These are phyloP conservation scores for Phialemoniopsis sp. DNA, from an alignment of 2,329 filamentous ascomycete genomes.

Conservation along the genomic window DNA sequence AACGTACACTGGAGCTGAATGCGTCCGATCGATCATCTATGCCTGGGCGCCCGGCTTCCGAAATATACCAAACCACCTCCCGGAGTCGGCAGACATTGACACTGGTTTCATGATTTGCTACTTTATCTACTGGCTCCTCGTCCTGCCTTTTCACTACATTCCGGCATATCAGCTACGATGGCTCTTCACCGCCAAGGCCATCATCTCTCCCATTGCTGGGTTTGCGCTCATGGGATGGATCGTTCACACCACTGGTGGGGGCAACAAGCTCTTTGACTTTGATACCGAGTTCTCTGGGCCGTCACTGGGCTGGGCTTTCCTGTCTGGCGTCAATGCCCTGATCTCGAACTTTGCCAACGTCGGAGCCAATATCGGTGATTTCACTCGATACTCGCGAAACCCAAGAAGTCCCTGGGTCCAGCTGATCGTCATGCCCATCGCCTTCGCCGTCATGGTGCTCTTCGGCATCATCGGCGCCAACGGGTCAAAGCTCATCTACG, in stretches of 20 bases:
- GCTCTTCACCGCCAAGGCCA: constrained; percentile 36
- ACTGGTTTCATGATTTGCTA: constrained; percentile 34
- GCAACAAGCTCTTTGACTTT: constrained; percentile 13
- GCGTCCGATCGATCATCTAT: constrained; percentile 29
- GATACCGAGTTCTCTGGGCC: constrained; percentile 26
- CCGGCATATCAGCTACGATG: constrained; percentile 36
- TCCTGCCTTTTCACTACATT: constrained; percentile 35
- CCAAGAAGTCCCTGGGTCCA: constrained; percentile 26
- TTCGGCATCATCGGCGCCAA: constrained; percentile 43
- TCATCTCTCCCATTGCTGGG: constrained; percentile 21
- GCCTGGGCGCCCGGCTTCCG: constrained; percentile 31
- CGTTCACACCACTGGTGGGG: constrained; percentile 3
- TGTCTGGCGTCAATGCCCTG: constrained; percentile 38
- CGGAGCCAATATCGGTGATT: constrained; percentile 14
- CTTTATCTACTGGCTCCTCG: constrained; percentile 35
- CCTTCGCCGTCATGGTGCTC: constrained; percentile 39
- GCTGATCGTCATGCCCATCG: constrained; percentile 40
- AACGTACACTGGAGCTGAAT: not conserved
- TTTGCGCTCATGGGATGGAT: constrained; percentile 9
- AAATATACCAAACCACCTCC: constrained; percentile 32
- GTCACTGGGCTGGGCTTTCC: constrained; percentile 34
- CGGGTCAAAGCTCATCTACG: constrained; percentile 37
- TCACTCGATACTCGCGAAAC: constrained; percentile 17
- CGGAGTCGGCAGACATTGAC: constrained; percentile 21
- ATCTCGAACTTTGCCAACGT: constrained; percentile 38